Evolutionary conservation across 192 early-diverging fungal genomes (phyloP).

Genomic region (Funneliformis geosporum): DNA sequence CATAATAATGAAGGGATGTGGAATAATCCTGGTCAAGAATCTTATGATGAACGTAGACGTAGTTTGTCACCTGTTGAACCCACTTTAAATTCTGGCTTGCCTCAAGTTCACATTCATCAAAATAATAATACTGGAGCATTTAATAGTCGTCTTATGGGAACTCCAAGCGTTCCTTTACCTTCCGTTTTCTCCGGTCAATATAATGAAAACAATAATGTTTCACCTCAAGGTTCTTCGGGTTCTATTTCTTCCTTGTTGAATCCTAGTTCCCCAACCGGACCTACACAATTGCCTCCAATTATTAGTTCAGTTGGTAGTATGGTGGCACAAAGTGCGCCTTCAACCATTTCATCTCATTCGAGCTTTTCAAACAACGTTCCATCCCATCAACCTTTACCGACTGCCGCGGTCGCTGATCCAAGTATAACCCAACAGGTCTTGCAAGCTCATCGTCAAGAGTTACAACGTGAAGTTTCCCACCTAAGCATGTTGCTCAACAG

Average conservation of each 20-base stretch:
- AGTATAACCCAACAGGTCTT: constrained; percentile 47
- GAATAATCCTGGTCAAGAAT: not conserved
- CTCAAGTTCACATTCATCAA: constrained; percentile 31
- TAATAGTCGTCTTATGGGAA: constrained; percentile 25
- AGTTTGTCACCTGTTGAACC: constrained; percentile 23
- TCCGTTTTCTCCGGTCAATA: constrained; percentile 15
- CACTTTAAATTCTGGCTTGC: not conserved
- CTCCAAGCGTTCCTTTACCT: constrained; percentile 21
- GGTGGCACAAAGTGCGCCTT: not conserved
- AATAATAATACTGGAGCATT: not conserved
- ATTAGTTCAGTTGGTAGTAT: not conserved
- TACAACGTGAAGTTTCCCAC: constrained; percentile 57
- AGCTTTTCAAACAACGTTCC: not conserved
- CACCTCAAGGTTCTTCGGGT: constrained; percentile 9
- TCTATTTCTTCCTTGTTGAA: constrained; percentile 40
- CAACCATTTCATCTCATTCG: not conserved
- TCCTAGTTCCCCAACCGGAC: constrained; percentile 10
- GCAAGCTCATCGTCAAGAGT: constrained; percentile 55
- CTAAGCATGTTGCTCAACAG: constrained; percentile 51
- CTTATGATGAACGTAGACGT: constrained; percentile 6
- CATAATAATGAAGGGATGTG: constrained; percentile 20
- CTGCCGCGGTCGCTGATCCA: constrained; percentile 12
- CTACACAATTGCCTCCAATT: constrained; percentile 30
- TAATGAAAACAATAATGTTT: constrained; percentile 23
- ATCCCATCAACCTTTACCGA: not conserved